These are phyloP conservation scores for Syzygium aqueum DNA, from an alignment of 345 rosid species.

Conservation along the genomic window DNA sequence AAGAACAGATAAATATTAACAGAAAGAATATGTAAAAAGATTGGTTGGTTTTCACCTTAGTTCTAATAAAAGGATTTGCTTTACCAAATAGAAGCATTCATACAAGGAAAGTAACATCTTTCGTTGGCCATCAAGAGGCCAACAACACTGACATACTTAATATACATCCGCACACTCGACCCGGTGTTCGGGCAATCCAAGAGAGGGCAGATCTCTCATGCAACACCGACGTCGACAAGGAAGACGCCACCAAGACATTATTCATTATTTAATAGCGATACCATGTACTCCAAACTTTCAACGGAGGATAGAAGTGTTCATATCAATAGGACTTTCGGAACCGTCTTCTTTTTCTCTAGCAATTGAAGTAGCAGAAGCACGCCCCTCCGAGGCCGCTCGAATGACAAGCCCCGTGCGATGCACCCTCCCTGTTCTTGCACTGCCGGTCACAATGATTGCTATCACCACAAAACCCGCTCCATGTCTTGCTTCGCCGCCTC, in stretches of 20 bases:
- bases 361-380: neutral
- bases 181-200: no score
- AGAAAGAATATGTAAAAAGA: no score
- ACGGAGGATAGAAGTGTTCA: neutral
- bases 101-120: no score
- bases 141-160: no score
- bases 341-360: neutral
- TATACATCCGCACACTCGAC: no score
- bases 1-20: no score
- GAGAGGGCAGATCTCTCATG: neutral
- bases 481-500: neutral
- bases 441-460: neutral
- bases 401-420: neutral
- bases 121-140: no score
- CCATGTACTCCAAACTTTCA: neutral
- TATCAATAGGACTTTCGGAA: neutral
- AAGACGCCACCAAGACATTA: neutral
- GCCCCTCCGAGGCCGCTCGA: neutral
- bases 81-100: no score
- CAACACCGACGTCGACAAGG: neutral
- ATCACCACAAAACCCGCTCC: neutral
- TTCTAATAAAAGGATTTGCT: no score
- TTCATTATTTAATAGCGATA: neutral
- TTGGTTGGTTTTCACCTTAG: no score
- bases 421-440: neutral